These are phyloP conservation scores for Tricholomella constricta DNA, from an alignment of 768 basidiomycete species.

Conservation along the genomic window DNA sequence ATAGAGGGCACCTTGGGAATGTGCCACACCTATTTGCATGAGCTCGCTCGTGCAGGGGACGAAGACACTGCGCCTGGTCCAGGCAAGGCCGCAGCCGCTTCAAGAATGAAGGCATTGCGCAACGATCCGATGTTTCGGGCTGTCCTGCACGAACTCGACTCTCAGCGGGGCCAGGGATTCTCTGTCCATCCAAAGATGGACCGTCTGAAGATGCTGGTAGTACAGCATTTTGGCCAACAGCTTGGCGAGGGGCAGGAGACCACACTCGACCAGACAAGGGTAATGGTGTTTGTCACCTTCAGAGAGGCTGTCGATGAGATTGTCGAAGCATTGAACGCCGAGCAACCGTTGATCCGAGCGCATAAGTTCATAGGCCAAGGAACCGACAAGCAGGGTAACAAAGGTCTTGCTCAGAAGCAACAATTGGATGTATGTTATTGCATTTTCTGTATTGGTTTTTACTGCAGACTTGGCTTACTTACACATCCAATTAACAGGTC, in stretches of 20 bases:
- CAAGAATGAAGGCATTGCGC: conserved; percentile 47
- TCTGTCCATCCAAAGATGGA: conserved; percentile 92
- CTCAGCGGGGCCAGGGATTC: conserved; percentile 56
- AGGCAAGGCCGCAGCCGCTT: conserved; percentile 38
- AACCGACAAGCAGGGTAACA: conserved; percentile 79
- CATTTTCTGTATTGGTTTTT: conserved; percentile 1
- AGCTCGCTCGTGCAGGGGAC: conserved; percentile 42
- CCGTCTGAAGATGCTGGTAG: conserved; percentile 66
- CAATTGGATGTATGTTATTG: conserved; percentile 81
- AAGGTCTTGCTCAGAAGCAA: conserved; percentile 88
- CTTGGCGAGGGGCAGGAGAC: conserved; percentile 42
- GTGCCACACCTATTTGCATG: conserved; percentile 69
- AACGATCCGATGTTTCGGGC: conserved; percentile 63
- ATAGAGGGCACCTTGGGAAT: conserved; percentile 80
- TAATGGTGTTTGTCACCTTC: conserved; percentile 95
- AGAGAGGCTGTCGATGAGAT: conserved; percentile 91
- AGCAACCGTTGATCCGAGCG: conserved; percentile 78
- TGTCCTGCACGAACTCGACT: conserved; percentile 67
- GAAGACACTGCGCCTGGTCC: conserved; percentile 28
- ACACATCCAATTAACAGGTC: conserved; percentile 49
- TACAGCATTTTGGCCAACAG: conserved; percentile 75
- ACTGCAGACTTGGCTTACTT: conserved; percentile 3
- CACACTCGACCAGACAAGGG: conserved; percentile 54
- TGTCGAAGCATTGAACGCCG: conserved; percentile 73
- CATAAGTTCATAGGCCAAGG: conserved; percentile 92